A percentile compares a stretch with the other conserved stretches of the same genome.
Evolutionary conservation across 805 yeast genomes (phyloP).

Genomic region (Saturnispora ahearnii): DNA sequence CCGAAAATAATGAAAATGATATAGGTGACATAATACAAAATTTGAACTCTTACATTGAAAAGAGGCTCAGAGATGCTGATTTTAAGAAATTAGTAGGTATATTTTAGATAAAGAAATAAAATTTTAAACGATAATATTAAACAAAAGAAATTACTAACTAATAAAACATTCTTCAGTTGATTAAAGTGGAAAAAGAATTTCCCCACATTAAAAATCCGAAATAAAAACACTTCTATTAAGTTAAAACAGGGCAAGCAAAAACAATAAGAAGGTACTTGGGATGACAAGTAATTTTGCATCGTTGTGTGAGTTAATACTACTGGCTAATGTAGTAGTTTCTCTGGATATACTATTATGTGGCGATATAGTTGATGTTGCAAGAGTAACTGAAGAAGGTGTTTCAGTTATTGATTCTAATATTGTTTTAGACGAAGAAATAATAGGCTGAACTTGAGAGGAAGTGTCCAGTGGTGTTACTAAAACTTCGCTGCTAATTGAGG

Average conservation of each 20-base stretch:
- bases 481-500: neutral
- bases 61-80: neutral
- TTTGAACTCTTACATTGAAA: neutral
- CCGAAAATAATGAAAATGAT: neutral
- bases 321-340: neutral
- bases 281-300: neutral
- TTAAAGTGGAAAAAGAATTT: neutral
- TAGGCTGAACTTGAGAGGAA: neutral
- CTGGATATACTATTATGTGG: neutral
- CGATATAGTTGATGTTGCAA: neutral
- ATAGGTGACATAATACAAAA: neutral
- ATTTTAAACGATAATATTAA: neutral
- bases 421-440: neutral
- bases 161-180: neutral
- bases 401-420: too few species aligned
- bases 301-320: neutral
- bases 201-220: neutral
- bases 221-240: neutral
- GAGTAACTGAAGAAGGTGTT: neutral
- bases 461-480: neutral
- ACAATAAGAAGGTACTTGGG: neutral
- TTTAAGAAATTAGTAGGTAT: constrained; percentile 4
- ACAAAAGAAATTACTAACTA: constrained; percentile 1
- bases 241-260: neutral
- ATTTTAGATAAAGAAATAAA: neutral